phyloP scores from a whole-genome alignment of 768 basidiomycete genomes.

The Phanerodontia chrysosporium region DNA sequence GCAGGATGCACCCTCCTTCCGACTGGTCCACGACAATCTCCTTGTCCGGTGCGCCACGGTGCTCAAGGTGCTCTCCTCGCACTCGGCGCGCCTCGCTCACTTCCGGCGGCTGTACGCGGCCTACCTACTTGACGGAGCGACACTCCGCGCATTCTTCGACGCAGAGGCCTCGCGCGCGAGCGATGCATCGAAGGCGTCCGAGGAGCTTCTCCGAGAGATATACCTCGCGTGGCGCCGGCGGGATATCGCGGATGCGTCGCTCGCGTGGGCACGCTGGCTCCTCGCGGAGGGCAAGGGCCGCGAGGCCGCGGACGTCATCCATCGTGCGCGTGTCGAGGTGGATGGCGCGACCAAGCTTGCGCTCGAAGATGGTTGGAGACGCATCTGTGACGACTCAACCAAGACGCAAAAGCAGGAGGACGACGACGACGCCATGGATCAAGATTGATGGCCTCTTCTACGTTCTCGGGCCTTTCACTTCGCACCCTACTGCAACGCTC shows the following conservation, averaged over 20 bases:
- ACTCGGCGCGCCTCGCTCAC: constrained; percentile 16
- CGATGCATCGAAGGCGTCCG: constrained; percentile 15
- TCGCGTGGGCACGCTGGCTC: constrained; percentile 47
- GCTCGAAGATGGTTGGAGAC: constrained; percentile 5
- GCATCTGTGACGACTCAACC: neutral
- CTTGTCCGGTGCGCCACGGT: constrained; percentile 39
- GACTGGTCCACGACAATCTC: constrained; percentile 41
- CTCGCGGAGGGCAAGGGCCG: constrained; percentile 35
- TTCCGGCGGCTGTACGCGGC: constrained; percentile 38
- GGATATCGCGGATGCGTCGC: constrained; percentile 34
- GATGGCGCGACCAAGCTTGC: neutral
- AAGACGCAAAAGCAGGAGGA: neutral
- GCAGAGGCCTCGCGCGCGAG: constrained; percentile 24
- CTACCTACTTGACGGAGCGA: constrained; percentile 39
- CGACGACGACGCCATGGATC: constrained; percentile 8
- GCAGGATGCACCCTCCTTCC: constrained; percentile 31
- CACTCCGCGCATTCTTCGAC: constrained; percentile 42
- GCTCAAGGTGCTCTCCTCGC: neutral
- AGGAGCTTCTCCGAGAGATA: constrained; percentile 29
- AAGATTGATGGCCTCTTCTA: neutral
- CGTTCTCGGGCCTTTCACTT: neutral
- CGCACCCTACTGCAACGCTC: too few relatives aligned
- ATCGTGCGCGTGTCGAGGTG: constrained; percentile 11
- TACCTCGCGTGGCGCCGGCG: constrained; percentile 42
- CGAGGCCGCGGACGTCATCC: constrained; percentile 35